Base-by-base conservation (phyloP, 345 rosid genomes). In the Schrenkiella parvula region DNA sequence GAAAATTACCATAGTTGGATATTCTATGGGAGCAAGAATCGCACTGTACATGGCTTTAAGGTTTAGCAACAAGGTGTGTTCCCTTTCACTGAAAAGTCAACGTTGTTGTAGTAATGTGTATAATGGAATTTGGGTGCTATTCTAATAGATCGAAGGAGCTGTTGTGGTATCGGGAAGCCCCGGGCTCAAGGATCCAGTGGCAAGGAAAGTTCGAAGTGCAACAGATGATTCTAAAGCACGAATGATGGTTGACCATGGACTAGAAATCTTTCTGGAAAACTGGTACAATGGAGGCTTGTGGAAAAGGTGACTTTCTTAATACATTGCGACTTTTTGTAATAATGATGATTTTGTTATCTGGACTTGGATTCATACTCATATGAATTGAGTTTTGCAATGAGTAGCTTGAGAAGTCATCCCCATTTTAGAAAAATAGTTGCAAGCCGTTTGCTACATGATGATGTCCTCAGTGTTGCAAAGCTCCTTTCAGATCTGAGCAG, bases 11-110 rank as follows among this genome's bases (percentile, higher is more conserved):
- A 48, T 93, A 38, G 89, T 87, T 71, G 97, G 95, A 53, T 93
- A 93, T 71, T 93, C 97, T 14, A 86, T 90, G 98, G 97, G 98
- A 68, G 96, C 90, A 70, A 85, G 97, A 82, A 87, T 91, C 28
- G 96, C 97, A 22, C 71, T 93, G 77, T 84, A 83, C 83, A 89
- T 87, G 91, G 89, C 93, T 53, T 76, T 88, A 77, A 83, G 77
- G 57, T 84, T 83, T 75, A 63, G 59, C 35, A 51, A 86, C 47
- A 85, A 80, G 96, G 98, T 90, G 66, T 15, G 44, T 54, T 64
- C 6, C 4, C 51, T 64, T 71, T 23, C 44, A 31, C 8, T 66
- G 62, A 28, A 38, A 47, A 19, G 80, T 55, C 14, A 47, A 14
- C 56, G n/a, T 57, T 69, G 34, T 10, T 64, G 12, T 39, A 60